Percentiles rank a stretch among this genome's conserved stretches.
These are phyloP conservation scores for Acorus gramineus DNA, from an alignment of 106 monocot species.

Conservation along the genomic window DNA sequence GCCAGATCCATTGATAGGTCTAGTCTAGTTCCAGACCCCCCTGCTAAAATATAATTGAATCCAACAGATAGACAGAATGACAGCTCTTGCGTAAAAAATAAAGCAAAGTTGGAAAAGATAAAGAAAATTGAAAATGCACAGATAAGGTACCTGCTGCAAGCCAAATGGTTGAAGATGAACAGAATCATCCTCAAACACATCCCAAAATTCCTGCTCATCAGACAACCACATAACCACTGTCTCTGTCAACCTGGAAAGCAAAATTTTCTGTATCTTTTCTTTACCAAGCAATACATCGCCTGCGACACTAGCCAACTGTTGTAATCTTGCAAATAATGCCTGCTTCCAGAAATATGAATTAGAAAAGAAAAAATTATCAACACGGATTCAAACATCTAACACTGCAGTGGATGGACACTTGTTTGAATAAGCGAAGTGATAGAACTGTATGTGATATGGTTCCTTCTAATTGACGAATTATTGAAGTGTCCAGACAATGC, in stretches of 20 bases:
- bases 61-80: too few species aligned
- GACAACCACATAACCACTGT: slow-evolving; percentile 91
- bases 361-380: neutral
- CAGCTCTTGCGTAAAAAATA: neutral
- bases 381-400: neutral
- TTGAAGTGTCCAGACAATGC: too few species aligned
- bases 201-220: slow-evolving; percentile 93
- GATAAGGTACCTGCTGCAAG: slow-evolving; percentile 63
- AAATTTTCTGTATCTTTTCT: slow-evolving; percentile 79
- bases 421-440: too few species aligned
- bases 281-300: slow-evolving; percentile 68
- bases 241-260: slow-evolving; percentile 85
- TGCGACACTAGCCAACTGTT: slow-evolving; percentile 74
- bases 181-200: slow-evolving; percentile 78
- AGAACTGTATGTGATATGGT: too few species aligned
- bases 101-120: neutral
- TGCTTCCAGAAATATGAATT: slow-evolving; percentile 13
- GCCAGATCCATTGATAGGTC: too few species aligned
- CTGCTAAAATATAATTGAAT: too few species aligned
- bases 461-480: too few species aligned
- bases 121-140: neutral
- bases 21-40: too few species aligned
- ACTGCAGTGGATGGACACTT: too few species aligned
- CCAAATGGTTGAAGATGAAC: slow-evolving; percentile 64
- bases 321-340: slow-evolving; percentile 85